phyloP scores from a whole-genome alignment of 306 rosid genomes.

The Clitoria ternatea region DNA sequence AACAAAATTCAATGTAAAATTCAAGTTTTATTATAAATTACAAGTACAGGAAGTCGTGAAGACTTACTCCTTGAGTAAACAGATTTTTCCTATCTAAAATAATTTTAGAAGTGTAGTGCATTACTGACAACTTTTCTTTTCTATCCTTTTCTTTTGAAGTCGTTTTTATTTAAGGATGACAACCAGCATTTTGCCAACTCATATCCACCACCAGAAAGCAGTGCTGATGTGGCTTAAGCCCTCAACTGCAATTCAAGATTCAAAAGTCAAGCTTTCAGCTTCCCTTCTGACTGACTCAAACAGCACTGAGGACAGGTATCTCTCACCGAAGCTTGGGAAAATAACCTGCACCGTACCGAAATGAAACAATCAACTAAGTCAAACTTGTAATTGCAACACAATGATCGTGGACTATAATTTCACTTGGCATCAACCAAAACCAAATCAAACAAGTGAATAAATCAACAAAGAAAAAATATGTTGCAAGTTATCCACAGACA shows the following conservation, averaged over 20 bases:
- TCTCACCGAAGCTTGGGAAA: constrained; percentile 72
- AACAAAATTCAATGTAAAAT: too few relatives aligned
- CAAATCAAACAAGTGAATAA: neutral
- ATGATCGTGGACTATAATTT: neutral
- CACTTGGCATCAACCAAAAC: neutral
- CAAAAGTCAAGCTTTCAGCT: constrained; percentile 56
- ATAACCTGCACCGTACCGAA: constrained; percentile 5
- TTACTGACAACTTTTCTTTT: neutral
- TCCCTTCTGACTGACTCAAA: constrained; percentile 52
- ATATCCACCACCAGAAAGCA: neutral
- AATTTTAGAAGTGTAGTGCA: neutral
- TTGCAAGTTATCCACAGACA: neutral
- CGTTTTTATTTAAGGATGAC: neutral
- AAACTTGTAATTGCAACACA: neutral
- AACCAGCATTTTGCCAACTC: neutral
- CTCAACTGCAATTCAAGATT: constrained; percentile 24
- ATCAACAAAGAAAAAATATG: neutral
- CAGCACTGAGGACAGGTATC: constrained; percentile 55
- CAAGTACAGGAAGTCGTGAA: too few relatives aligned
- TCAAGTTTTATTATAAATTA: too few relatives aligned
- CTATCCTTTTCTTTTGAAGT: neutral
- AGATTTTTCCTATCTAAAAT: too few relatives aligned
- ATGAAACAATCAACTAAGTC: neutral
- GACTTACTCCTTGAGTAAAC: too few relatives aligned
- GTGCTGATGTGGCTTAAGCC: neutral